Conservation (phyloP, 2,329 filamentous ascomycete species). For the Verticillium tricorpus region DNA sequence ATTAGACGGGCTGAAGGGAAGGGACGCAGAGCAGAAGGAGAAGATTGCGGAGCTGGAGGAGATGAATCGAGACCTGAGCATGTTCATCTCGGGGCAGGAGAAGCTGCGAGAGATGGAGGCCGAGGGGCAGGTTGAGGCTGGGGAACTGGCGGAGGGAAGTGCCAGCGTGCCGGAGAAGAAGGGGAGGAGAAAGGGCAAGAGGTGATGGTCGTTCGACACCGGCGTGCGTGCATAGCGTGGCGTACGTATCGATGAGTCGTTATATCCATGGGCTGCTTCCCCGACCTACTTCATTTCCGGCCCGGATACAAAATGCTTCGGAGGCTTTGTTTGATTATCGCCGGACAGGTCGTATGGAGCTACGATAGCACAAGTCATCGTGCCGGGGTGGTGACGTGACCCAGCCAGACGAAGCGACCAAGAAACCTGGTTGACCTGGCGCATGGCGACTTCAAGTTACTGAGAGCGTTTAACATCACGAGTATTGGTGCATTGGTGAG, state of each 20-base stretch:
- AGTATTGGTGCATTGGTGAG: no score
- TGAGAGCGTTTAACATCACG: no score
- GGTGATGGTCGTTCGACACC: slow-evolving; percentile 18
- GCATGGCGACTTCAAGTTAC: no score
- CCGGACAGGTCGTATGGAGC: no score
- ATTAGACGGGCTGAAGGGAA: slow-evolving; percentile 49
- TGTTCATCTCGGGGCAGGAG: slow-evolving; percentile 82
- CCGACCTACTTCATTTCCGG: no score
- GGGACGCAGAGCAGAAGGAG: slow-evolving; percentile 50
- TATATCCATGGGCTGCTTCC: not conserved
- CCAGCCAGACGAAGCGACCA: no score
- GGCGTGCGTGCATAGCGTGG: slow-evolving; percentile 2
- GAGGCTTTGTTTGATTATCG: no score
- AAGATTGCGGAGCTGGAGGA: slow-evolving; percentile 74
- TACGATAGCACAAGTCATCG: no score
- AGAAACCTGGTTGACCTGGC: no score
- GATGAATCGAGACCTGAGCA: slow-evolving; percentile 79
- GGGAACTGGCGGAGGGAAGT: slow-evolving; percentile 71
- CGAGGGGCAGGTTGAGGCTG: slow-evolving; percentile 53
- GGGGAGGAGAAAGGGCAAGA: slow-evolving; percentile 47
- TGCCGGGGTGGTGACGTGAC: no score
- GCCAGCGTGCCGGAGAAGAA: slow-evolving; percentile 61
- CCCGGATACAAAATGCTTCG: no score
- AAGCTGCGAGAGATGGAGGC: slow-evolving; percentile 69
- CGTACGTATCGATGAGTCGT: not conserved